A percentile compares a stretch with the other conserved stretches of the same genome.
Conservation (phyloP, 2,329 filamentous ascomycete genomes). For the Botryotinia calthae region DNA sequence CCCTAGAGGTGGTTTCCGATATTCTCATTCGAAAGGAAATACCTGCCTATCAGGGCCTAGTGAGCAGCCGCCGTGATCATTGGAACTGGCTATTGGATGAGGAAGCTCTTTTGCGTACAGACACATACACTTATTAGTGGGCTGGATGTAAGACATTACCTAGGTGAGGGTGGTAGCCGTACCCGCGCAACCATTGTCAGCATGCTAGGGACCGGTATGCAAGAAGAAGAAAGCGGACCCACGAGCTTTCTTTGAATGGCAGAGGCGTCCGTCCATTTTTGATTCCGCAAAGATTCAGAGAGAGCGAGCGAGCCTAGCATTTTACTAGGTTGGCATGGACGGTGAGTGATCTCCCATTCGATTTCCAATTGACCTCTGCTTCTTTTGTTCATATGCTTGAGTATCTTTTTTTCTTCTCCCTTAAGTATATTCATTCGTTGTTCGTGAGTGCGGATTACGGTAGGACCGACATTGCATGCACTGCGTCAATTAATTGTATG, state of each 20-base stretch:
- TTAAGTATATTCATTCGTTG: neutral
- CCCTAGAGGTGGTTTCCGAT: neutral
- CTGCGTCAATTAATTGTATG: neutral
- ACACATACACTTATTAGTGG: neutral
- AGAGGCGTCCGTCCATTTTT: neutral
- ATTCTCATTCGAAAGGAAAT: neutral
- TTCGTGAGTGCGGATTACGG: neutral
- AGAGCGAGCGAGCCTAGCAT: neutral
- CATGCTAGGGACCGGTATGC: neutral
- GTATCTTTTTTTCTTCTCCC: neutral
- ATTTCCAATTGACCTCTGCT: neutral
- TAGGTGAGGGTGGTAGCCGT: neutral
- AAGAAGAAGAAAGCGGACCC: neutral
- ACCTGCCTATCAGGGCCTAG: conserved; percentile 1
- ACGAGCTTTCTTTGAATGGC: neutral
- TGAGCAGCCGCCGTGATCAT: neutral
- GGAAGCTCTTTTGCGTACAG: neutral
- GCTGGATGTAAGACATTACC: neutral
- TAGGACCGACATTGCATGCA: conserved; percentile 1
- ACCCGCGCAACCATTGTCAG: neutral
- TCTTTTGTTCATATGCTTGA: neutral
- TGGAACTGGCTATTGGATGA: neutral
- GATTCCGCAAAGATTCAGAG: neutral
- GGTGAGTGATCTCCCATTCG: neutral
- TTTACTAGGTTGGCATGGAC: conserved; percentile 1